Conservation (phyloP, 805 yeast species). For the Metschnikowia noctiluminum region DNA sequence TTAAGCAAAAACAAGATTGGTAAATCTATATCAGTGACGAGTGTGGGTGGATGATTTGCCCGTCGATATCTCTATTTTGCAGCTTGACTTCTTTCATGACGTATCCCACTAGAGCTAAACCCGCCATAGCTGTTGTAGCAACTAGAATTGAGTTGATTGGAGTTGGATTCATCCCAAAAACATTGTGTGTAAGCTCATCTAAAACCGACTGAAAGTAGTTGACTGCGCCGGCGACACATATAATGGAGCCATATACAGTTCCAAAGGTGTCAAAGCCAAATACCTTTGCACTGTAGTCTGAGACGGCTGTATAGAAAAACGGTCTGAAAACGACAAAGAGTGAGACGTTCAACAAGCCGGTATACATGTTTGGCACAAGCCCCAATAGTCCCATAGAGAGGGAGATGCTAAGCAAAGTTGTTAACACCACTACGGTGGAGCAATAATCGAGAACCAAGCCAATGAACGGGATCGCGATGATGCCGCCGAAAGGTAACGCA, state of each 20-base stretch:
- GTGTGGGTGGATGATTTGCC: no score
- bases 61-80: neutral
- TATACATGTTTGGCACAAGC: slow-evolving; percentile 36
- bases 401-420: slow-evolving; percentile 39
- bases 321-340: slow-evolving; percentile 55
- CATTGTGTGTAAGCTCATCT: slow-evolving; percentile 49
- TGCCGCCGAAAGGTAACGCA: slow-evolving; percentile 56
- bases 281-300: slow-evolving; percentile 60
- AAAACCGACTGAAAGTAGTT: slow-evolving; percentile 47
- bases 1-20: no score
- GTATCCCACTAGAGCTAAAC: slow-evolving; percentile 39
- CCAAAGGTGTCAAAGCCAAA: slow-evolving; percentile 63
- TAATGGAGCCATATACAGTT: slow-evolving; percentile 54
- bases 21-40: no score
- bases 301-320: slow-evolving; percentile 54
- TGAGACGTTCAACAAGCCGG: slow-evolving; percentile 45
- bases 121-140: slow-evolving; percentile 39
- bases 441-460: slow-evolving; percentile 49
- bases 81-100: slow-evolving; percentile 22
- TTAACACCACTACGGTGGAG: slow-evolving; percentile 45
- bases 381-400: slow-evolving; percentile 48
- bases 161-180: slow-evolving; percentile 52
- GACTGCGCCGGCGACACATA: slow-evolving; percentile 50
- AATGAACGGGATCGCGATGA: slow-evolving; percentile 51
- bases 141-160: slow-evolving; percentile 46